Conservation (phyloP, 805 yeast genomes). For the Sugiyamaella smithiae region DNA sequence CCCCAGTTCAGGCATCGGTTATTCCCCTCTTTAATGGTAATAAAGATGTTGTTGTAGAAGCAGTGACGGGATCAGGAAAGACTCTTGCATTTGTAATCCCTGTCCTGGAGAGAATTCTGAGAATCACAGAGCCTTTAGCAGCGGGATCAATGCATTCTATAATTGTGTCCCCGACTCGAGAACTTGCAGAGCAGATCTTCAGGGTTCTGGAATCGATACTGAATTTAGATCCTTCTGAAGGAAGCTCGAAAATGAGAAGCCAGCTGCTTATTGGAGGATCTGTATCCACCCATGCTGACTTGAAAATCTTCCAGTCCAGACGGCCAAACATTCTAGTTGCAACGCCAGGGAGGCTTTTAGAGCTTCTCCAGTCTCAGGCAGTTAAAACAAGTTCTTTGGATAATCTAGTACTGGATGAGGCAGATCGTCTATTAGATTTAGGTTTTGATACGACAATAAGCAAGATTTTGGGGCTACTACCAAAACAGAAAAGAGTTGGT, state of each 20-base stretch:
- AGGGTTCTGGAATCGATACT: conserved; percentile 61
- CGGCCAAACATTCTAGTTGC: conserved; percentile 79
- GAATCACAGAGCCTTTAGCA: conserved; percentile 29
- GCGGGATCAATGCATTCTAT: conserved; percentile 49
- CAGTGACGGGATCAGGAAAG: conserved; percentile 98
- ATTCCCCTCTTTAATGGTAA: conserved; percentile 80
- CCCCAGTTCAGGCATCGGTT: conserved; percentile 95
- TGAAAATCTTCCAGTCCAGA: conserved; percentile 50
- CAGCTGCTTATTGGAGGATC: conserved; percentile 43
- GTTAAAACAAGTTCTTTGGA: conserved; percentile 67
- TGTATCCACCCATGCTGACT: conserved; percentile 58
- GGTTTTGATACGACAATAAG: conserved; percentile 71
- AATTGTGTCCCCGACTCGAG: conserved; percentile 68
- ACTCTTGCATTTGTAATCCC: conserved; percentile 90
- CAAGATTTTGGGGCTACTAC: conserved; percentile 63
- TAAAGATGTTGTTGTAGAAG: conserved; percentile 95
- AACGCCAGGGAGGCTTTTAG: conserved; percentile 87
- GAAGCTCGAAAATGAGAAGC: conserved; percentile 20
- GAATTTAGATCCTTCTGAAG: conserved; percentile 43
- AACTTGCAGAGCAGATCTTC: conserved; percentile 53
- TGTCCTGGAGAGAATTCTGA: conserved; percentile 59
- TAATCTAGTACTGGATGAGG: conserved; percentile 83
- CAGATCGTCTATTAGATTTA: conserved; percentile 82
- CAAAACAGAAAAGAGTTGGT: conserved; percentile 92
- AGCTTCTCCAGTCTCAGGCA: conserved; percentile 55